phyloP scores from a whole-genome alignment of 1,284 basidiomycete genomes.

The Vanrija pseudolonga region DNA sequence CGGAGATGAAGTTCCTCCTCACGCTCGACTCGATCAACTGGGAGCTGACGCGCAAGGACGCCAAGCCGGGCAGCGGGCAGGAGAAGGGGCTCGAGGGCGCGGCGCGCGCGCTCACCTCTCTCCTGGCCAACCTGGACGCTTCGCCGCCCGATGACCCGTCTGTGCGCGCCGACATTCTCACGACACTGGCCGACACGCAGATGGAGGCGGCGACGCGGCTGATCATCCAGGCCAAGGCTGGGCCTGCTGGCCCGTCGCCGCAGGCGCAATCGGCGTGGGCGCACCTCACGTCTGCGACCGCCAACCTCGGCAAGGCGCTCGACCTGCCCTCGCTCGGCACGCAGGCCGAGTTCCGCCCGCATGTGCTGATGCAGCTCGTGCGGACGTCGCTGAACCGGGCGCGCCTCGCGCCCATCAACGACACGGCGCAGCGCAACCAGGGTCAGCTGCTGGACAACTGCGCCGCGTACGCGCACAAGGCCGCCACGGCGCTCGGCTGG shows the following conservation, averaged over 20 bases:
- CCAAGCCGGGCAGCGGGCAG: conserved; percentile 20
- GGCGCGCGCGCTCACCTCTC: conserved; percentile 23
- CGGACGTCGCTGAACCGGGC: conserved; percentile 34
- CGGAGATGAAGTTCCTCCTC: conserved; percentile 41
- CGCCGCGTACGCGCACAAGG: conserved; percentile 34
- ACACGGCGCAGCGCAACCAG: conserved; percentile 36
- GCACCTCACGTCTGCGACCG: conserved; percentile 30
- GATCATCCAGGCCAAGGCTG: conserved; percentile 23
- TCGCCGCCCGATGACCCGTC: conserved; percentile 20
- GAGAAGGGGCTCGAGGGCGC: conserved; percentile 36
- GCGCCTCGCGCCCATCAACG: conserved; percentile 29
- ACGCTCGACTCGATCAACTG: conserved; percentile 39
- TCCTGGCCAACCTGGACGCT: conserved; percentile 30
- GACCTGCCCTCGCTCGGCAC: conserved; percentile 30
- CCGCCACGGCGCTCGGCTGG: conserved; percentile 32
- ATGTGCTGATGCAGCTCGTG: conserved; percentile 26
- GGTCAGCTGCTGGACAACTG: conserved; percentile 40
- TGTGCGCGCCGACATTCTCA: conserved; percentile 36
- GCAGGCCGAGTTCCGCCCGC: conserved; percentile 36
- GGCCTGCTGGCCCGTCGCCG: conserved; percentile 12
- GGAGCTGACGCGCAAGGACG: conserved; percentile 32
- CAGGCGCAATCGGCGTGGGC: conserved; percentile 24
- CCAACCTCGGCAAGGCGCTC: conserved; percentile 27
- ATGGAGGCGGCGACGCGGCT: conserved; percentile 25
- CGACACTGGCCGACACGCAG: conserved; percentile 37